phyloP scores from a whole-genome alignment of 208 protist genomes.

The Crithidia expoeki region DNA sequence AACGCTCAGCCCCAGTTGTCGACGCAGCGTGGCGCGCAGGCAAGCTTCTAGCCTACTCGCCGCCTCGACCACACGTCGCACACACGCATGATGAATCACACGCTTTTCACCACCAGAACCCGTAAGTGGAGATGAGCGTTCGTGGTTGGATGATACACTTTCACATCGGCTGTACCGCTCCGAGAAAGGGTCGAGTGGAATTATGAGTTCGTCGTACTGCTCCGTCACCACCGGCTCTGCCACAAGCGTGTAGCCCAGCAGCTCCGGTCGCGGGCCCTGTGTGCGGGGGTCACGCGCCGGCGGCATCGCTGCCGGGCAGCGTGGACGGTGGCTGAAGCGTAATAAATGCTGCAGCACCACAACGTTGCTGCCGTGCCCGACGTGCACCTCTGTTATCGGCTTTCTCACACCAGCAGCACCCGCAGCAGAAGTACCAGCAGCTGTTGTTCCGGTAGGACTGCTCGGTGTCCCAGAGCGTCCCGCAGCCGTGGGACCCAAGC shows the following conservation, averaged over 20 bases:
- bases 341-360: conserved; percentile 75
- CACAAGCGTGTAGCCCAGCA: conserved; percentile 78
- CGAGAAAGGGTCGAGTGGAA: conserved; percentile 37
- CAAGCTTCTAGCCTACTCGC: conserved; percentile 21
- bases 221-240: conserved; percentile 78
- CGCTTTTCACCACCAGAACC: not conserved
- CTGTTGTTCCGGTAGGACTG: not conserved
- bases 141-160: too few species aligned
- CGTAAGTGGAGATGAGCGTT: too few species aligned
- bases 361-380: conserved; percentile 46
- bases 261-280: conserved; percentile 40
- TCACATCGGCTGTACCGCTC: not conserved
- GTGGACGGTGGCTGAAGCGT: conserved; percentile 78
- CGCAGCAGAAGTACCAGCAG: not conserved
- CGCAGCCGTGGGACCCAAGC: conserved; percentile 2
- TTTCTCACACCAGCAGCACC: not conserved
- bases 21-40: conserved; percentile 31
- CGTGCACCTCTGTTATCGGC: conserved; percentile 27
- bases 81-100: not conserved
- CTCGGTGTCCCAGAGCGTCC: not conserved
- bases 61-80: conserved; percentile 7
- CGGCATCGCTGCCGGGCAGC: conserved; percentile 50
- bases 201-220: conserved; percentile 83
- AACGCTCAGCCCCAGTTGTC: conserved; percentile 18
- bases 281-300: conserved; percentile 45